Percentiles rank a stretch among this genome's conserved stretches.
phyloP scores from a whole-genome alignment of 73 alveolate species.

The Stentor roeselii region DNA sequence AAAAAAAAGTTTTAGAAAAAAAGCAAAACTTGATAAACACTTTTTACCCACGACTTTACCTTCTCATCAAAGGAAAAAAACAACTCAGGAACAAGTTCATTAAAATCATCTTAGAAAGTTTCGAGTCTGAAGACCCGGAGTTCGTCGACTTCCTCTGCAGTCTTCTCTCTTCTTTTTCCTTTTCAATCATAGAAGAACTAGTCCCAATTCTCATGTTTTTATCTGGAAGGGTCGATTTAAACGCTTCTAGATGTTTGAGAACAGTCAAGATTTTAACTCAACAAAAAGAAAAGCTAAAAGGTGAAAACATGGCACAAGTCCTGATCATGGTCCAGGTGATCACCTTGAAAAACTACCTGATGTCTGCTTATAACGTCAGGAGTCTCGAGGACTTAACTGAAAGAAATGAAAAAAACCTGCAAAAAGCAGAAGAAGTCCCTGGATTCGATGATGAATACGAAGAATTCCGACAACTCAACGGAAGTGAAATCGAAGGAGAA shows the following conservation, averaged over 20 bases:
- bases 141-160: background rate
- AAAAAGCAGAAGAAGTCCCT: background rate
- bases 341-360: background rate
- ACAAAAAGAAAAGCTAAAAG: background rate
- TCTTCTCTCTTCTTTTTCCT: background rate
- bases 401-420: background rate
- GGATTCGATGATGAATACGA: background rate
- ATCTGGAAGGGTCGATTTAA: background rate
- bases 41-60: constrained; percentile 4
- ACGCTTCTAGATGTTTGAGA: background rate
- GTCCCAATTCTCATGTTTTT: background rate
- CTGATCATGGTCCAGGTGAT: background rate
- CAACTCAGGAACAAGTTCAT: constrained; percentile 1
- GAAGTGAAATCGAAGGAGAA: constrained; percentile 1
- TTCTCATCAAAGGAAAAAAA: background rate
- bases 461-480: no score
- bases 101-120: background rate
- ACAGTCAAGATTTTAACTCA: background rate
- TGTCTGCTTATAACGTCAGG: background rate
- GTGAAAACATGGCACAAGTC: background rate
- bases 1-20: background rate
- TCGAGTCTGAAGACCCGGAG: constrained; percentile 7
- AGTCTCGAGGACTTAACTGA: background rate
- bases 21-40: background rate
- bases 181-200: background rate